A percentile compares a stretch with the other conserved stretches of the same genome.
phyloP scores from a whole-genome alignment of 768 basidiomycete species.

The Agaricus bisporus region DNA sequence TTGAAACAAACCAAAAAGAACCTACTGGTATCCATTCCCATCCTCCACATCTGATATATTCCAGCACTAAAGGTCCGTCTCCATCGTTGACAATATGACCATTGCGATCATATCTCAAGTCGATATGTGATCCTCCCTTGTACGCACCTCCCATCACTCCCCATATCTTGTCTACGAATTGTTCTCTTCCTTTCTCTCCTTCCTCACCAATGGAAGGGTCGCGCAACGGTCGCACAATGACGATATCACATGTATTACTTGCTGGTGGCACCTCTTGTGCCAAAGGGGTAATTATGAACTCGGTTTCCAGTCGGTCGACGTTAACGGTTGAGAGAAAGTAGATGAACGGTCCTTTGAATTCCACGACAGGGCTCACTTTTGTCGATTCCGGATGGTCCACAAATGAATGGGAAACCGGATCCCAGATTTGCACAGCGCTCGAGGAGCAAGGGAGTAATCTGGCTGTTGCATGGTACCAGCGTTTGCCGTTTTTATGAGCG shows the following conservation, averaged over 20 bases:
- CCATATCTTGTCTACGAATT: slow-evolving; percentile 50
- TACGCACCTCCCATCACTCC: slow-evolving; percentile 67
- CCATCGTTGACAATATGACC: slow-evolving; percentile 36
- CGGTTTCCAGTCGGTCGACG: slow-evolving; percentile 80
- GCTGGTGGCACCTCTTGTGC: slow-evolving; percentile 37
- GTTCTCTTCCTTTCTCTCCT: slow-evolving; percentile 33
- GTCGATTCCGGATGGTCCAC: slow-evolving; percentile 29
- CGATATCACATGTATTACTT: slow-evolving; percentile 57
- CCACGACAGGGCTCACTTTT: slow-evolving; percentile 29
- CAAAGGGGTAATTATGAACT: slow-evolving; percentile 73
- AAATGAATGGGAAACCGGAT: slow-evolving; percentile 44
- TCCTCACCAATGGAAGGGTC: slow-evolving; percentile 43
- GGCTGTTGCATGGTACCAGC: slow-evolving; percentile 62
- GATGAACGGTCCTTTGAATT: slow-evolving; percentile 70
- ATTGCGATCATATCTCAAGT: slow-evolving; percentile 45
- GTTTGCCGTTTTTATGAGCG: slow-evolving; percentile 64
- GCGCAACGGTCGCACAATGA: slow-evolving; percentile 68
- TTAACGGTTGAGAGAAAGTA: slow-evolving; percentile 84
- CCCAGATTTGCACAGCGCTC: slow-evolving; percentile 52
- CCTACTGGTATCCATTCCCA: slow-evolving; percentile 86
- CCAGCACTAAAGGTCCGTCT: slow-evolving; percentile 54
- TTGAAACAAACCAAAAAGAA: neutral
- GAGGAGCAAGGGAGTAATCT: slow-evolving; percentile 45
- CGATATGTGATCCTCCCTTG: slow-evolving; percentile 64
- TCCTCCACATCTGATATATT: slow-evolving; percentile 71